Base-by-base conservation (phyloP, 441 rosid species). In the Jatropha multifida region DNA sequence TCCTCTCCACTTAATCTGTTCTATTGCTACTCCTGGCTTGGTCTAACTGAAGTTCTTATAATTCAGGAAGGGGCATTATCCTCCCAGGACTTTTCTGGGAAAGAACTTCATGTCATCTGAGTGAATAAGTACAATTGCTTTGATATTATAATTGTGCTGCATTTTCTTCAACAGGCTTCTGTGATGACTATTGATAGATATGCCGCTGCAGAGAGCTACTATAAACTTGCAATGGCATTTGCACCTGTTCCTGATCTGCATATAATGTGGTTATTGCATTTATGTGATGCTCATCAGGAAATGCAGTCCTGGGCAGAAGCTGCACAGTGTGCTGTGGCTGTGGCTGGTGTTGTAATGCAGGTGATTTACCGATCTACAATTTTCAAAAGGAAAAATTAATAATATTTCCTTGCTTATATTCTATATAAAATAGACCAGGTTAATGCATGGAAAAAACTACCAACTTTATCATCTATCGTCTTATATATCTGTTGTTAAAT, bases 251-350 rank as follows among this genome's bases (percentile, higher is more conserved):
- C 99, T 0, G 99, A 96, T 86, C 98, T 96, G 85, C 98, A 96
- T 84, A 94, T 96, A 72, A 96, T 96, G 99, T 96, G 99, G 98
- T 88, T 96, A 81, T 81, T 96, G 81, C 99, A 96, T 89, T 83
- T 96, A 68, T 96, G 99, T 77, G 99, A 96, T 84, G 98, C 99
- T 2, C 99, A 94, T 88, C 99, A 96, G 86, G 99, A 96, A 88
- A 96, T 96, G 98, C 99, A 94, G 83, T 94, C 99, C 66, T 96
- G 91, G 90, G 98, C 99, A 81, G 98, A 96, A 87, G 98, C 99
- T 77, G 99, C 99, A 18, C 90, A 96, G 69, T 94, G 98, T 84
- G 99, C 99, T 81, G 99, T 96, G 54, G 98, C 97, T 74, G 99
- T 96, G 83, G 98, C 98, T 76, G 99, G 99, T 81, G 96, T 94